Conservation (phyloP, 495 filamentous ascomycete genomes). For the Polyplosphaeria fusca region DNA sequence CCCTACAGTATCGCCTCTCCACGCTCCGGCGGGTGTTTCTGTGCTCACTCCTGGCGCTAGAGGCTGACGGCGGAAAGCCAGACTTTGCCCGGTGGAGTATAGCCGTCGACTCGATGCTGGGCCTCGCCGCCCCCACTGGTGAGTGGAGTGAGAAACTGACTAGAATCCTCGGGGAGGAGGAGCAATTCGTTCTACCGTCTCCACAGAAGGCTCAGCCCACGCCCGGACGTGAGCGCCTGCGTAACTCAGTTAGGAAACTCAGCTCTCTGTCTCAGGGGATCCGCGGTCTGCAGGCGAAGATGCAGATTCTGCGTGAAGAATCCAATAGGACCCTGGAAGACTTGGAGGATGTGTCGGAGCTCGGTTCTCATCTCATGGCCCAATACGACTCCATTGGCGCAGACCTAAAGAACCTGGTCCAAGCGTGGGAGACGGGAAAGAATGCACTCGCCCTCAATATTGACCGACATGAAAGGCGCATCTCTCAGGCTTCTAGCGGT, state of each 20-base stretch:
- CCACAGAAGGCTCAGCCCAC: conserved; percentile 68
- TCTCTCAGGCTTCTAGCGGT: conserved; percentile 53
- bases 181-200: conserved; percentile 54
- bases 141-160: conserved; percentile 57
- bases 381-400: conserved; percentile 94
- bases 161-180: conserved; percentile 73
- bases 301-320: conserved; percentile 89
- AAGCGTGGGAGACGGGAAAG: conserved; percentile 89
- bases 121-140: conserved; percentile 56
- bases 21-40: conserved; percentile 77
- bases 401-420: conserved; percentile 76
- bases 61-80: conserved; percentile 75
- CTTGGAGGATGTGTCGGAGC: conserved; percentile 66
- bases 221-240: conserved; percentile 72
- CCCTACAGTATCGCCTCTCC: conserved; percentile 73
- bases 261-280: conserved; percentile 87
- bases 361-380: conserved; percentile 70
- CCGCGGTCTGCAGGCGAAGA: conserved; percentile 86
- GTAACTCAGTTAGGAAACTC: conserved; percentile 79
- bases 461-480: conserved; percentile 64
- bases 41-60: conserved; percentile 80
- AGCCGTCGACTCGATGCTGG: conserved; percentile 71
- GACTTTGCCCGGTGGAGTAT: conserved; percentile 79
- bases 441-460: conserved; percentile 69
- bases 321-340: conserved; percentile 72